These are phyloP conservation scores for Pythium brachiatum DNA, from an alignment of 352 stramenopile species.

Conservation along the genomic window DNA sequence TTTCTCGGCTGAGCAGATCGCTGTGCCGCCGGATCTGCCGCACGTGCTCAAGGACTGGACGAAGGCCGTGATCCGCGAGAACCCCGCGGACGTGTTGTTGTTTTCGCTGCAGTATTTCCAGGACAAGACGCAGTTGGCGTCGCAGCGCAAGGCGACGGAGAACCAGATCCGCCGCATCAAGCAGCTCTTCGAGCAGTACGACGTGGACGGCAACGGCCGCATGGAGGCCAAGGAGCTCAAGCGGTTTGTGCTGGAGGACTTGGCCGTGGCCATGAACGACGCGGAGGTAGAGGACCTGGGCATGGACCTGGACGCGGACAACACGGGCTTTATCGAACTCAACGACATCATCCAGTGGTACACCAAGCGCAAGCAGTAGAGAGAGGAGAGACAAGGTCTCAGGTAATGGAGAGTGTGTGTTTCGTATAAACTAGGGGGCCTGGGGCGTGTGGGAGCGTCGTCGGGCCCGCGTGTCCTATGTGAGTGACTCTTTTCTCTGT, in stretches of 20 bases:
- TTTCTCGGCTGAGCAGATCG: constrained; percentile 91
- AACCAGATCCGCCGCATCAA: constrained; percentile 62
- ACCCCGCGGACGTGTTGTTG: constrained; percentile 68
- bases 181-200: constrained; percentile 77
- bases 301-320: constrained; percentile 67
- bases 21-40: constrained; percentile 82
- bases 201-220: constrained; percentile 74
- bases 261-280: constrained; percentile 53
- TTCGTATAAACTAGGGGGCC: constrained; percentile 4
- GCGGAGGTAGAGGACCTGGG: constrained; percentile 66
- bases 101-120: constrained; percentile 89
- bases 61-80: constrained; percentile 84
- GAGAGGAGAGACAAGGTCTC: neutral
- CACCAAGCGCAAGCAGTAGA: constrained; percentile 39
- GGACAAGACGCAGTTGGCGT: constrained; percentile 61
- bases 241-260: constrained; percentile 63
- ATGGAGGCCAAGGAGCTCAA: constrained; percentile 76
- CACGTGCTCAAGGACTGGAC: constrained; percentile 89
- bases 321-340: constrained; percentile 80
- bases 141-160: constrained; percentile 61
- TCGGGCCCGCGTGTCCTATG: neutral
- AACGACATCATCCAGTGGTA: constrained; percentile 84
- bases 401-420: constrained; percentile 6
- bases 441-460: neutral
- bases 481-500: neutral